Conservation (phyloP, 2,329 filamentous ascomycete species). For the Scedosporium apiospermum region DNA sequence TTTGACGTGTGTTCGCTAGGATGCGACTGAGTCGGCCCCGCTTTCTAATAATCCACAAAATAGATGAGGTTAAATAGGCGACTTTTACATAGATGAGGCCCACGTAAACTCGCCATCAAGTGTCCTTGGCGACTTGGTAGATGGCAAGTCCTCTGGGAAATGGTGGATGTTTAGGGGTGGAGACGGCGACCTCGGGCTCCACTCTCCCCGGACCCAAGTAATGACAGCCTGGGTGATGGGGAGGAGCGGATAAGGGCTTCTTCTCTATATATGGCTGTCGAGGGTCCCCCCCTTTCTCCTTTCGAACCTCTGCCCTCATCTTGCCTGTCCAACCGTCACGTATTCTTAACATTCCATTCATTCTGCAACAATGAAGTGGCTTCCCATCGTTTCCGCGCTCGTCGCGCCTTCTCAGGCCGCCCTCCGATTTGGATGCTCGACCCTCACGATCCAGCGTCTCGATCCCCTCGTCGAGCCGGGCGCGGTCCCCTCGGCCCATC, state of each 20-base stretch:
- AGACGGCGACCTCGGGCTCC: neutral
- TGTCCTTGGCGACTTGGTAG: neutral
- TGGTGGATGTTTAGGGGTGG: neutral
- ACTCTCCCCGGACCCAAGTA: too few species aligned
- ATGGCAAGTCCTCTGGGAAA: neutral
- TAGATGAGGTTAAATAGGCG: neutral
- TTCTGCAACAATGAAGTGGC: conserved; percentile 7
- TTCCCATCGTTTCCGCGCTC: neutral
- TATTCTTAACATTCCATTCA: neutral
- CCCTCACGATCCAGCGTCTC: conserved; percentile 33
- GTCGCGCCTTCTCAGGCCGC: conserved; percentile 16
- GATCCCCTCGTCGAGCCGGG: conserved; percentile 34
- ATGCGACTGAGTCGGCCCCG: neutral
- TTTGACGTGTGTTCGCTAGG: neutral
- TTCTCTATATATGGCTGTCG: neutral
- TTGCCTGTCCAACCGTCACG: neutral
- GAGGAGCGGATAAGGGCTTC: too few species aligned
- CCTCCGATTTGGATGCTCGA: conserved; percentile 32
- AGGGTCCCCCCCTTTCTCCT: neutral
- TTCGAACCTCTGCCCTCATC: neutral
- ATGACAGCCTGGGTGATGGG: too few species aligned
- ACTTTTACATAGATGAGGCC: neutral
- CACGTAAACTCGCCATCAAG: neutral
- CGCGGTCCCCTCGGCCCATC: conserved; percentile 40
- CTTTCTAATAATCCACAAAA: neutral